These are phyloP conservation scores for Penicillium italicum DNA, from an alignment of 2,329 filamentous ascomycete genomes.

Conservation along the genomic window DNA sequence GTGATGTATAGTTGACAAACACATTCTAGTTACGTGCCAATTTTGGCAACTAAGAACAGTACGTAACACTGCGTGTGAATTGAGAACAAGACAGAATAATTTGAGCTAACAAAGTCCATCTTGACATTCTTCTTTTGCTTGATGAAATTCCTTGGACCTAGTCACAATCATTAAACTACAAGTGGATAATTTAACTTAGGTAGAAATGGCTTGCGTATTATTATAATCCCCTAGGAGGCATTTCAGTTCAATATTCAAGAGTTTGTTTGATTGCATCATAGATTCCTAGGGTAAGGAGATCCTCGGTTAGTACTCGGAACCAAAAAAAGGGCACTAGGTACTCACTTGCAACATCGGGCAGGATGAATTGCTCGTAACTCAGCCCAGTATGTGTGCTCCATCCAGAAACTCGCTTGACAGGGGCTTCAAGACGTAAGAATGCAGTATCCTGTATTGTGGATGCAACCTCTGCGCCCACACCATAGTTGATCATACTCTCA, in stretches of 20 bases:
- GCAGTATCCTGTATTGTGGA: constrained; percentile 84
- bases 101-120: neutral
- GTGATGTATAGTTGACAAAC: neutral
- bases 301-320: neutral
- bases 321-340: constrained; percentile 27
- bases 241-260: constrained; percentile 55
- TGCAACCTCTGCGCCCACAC: constrained; percentile 83
- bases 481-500: constrained; percentile 86
- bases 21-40: neutral
- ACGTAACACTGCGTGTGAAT: neutral
- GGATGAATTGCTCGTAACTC: constrained; percentile 72
- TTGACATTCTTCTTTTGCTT: neutral
- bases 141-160: neutral
- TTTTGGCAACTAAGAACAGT: neutral
- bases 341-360: constrained; percentile 85
- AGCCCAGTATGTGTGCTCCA: constrained; percentile 83
- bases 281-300: neutral
- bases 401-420: constrained; percentile 79
- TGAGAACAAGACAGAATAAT: neutral
- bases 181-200: neutral
- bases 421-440: constrained; percentile 79
- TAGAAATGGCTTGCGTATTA: neutral
- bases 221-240: neutral
- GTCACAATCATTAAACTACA: too few relatives aligned
- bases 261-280: constrained; percentile 48